These are phyloP conservation scores for Fusarium sp. DNA, from an alignment of 2,329 filamentous ascomycete genomes.

Conservation along the genomic window DNA sequence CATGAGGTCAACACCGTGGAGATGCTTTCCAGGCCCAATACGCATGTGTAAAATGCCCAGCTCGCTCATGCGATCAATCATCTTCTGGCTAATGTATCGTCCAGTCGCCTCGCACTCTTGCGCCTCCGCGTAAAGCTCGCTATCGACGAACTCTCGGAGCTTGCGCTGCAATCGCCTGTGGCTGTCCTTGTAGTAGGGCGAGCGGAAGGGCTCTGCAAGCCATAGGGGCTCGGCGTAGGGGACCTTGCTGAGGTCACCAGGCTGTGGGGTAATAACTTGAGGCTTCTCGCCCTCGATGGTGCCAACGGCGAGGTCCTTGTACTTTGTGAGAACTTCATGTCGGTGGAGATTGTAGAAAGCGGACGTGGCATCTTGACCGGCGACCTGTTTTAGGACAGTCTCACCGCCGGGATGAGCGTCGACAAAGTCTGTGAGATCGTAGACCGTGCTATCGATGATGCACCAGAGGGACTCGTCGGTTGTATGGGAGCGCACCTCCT, in stretches of 20 bases:
- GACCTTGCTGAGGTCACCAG: conserved; percentile 78
- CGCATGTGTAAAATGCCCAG: conserved; percentile 82
- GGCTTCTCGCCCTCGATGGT: conserved; percentile 78
- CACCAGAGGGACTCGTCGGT: conserved; percentile 81
- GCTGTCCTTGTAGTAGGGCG: conserved; percentile 81
- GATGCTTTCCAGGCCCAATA: conserved; percentile 82
- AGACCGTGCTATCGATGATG: conserved; percentile 87
- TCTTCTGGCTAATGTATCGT: conserved; percentile 72
- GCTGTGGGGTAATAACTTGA: conserved; percentile 73
- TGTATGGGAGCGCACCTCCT: conserved; percentile 79
- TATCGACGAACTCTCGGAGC: conserved; percentile 77
- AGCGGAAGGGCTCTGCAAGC: conserved; percentile 80
- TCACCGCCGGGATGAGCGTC: conserved; percentile 87
- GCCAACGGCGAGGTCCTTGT: conserved; percentile 78
- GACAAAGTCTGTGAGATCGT: conserved; percentile 85
- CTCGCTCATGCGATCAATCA: conserved; percentile 82
- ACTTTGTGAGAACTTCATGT: conserved; percentile 87
- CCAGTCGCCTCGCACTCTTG: conserved; percentile 79
- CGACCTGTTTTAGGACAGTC: conserved; percentile 81
- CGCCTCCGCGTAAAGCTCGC: conserved; percentile 77
- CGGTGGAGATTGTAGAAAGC: conserved; percentile 93
- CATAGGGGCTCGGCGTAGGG: conserved; percentile 89
- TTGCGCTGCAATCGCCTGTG: conserved; percentile 75
- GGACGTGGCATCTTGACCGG: conserved; percentile 81
- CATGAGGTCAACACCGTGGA: conserved; percentile 75